Evolutionary conservation across 1,139 yeast genomes (phyloP), one percentile per base, ranked within the genome.

Genomic region (Lodderomyces pseudojiufengensis): DNA sequence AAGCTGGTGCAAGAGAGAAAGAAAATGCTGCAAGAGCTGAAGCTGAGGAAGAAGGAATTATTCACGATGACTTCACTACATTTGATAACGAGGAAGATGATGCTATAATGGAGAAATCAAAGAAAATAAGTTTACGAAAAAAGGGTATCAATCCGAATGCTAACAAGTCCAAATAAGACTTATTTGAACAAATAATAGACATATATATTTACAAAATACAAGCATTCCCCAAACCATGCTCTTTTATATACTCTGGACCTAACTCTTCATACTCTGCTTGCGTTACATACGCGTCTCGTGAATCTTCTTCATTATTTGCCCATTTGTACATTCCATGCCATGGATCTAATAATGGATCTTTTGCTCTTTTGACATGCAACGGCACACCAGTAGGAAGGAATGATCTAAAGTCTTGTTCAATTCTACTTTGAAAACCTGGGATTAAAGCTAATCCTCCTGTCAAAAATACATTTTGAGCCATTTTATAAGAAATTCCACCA

Each of bases 241-340:
- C 97, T 54, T 84, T 86, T 37, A 90, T 78, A 55, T 90, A 90
- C 41, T 87, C 96, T 1, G 86, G 70, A 0, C 98, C 99, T 68
- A 75, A 78, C 54, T 94, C 98, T 30, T 82, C 82, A 54, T 87
- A 94, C 46, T 90, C 95, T 34, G 70, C 63, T 47, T 71, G 73
- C 0, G 90, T 74, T 13, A 92, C 70, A 42, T 73, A 77, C 24
- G 79, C 64, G 2, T 61, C 49, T 30, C 66, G 54, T 27, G 76
- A 70, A 31, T 38, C 44, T 15, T 74, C 78, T 2, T 61, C 64
- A 21, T 71, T 62, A 3, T 55, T 52, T 2, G 94, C 70, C 85
- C 95, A 85, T 49, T 76, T 74, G 15, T 86, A 80, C 95, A 94
- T 90, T 15, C 98, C 98, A 47, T 71, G 79, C 98, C 98, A 94